A percentile compares a stretch with the other conserved stretches of the same genome.
Evolutionary conservation across 495 filamentous ascomycete species (phyloP).

Genomic region (Baudoinia panamericana): DNA sequence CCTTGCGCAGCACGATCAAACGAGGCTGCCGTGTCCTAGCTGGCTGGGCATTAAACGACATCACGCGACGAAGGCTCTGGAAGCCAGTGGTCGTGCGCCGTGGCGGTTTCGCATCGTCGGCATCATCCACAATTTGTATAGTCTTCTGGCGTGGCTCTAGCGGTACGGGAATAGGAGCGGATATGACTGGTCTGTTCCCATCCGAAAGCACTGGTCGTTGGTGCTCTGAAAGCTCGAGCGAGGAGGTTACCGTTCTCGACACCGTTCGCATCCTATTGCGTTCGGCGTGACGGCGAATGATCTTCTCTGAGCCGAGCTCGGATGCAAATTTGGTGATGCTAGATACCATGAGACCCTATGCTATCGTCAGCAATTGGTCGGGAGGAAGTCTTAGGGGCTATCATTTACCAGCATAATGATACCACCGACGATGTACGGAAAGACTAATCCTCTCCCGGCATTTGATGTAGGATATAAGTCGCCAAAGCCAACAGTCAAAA

Average conservation of each 20-base stretch:
- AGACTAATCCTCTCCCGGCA: slow-evolving; percentile 30
- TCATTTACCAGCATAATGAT: slow-evolving; percentile 30
- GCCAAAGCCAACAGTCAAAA: slow-evolving; percentile 54
- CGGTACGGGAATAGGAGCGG: slow-evolving; percentile 7
- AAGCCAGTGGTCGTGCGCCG: slow-evolving; percentile 3
- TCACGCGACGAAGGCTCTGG: slow-evolving; percentile 4
- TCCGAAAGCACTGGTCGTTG: slow-evolving; percentile 11
- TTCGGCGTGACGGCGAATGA: slow-evolving; percentile 51
- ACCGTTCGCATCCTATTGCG: slow-evolving; percentile 44
- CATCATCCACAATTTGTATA: slow-evolving; percentile 9
- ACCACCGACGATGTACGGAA: slow-evolving; percentile 35
- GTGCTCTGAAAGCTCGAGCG: slow-evolving; percentile 22
- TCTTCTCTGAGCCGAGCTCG: slow-evolving; percentile 52
- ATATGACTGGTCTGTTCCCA: slow-evolving; percentile 7
- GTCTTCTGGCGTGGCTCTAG: slow-evolving; percentile 1
- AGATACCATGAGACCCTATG: slow-evolving; percentile 30
- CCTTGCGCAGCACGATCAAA: slow-evolving; percentile 28
- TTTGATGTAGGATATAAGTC: slow-evolving; percentile 39
- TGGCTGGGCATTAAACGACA: background rate
- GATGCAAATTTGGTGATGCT: slow-evolving; percentile 39
- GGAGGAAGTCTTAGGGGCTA: no score
- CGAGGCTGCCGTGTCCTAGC: slow-evolving; percentile 22
- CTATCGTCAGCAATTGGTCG: background rate
- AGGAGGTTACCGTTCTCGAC: slow-evolving; percentile 38
- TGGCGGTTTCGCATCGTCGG: background rate